A percentile compares a stretch with the other conserved stretches of the same genome.
Evolutionary conservation across 2,329 filamentous ascomycete genomes (phyloP).

Genomic region (Colletotrichum agaves): DNA sequence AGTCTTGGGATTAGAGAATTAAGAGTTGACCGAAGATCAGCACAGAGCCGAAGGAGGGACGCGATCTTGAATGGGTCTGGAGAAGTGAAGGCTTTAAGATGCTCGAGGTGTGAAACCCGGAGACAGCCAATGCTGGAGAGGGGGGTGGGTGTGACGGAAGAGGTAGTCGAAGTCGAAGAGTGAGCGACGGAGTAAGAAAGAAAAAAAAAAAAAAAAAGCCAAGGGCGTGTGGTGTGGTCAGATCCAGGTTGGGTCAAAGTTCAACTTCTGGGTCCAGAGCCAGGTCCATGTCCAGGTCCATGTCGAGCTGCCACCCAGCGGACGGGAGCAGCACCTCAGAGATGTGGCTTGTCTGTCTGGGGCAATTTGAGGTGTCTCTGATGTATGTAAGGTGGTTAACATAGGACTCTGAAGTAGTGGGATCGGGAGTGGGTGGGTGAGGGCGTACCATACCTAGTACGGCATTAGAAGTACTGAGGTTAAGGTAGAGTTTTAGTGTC

Average conservation of each 20-base stretch:
- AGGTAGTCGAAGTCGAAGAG: not conserved
- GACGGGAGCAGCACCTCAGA: conserved; percentile 27
- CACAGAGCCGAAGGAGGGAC: conserved; percentile 25
- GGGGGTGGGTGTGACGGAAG: conserved; percentile 1
- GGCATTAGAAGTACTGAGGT: not conserved
- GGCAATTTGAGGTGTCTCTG: conserved; percentile 8
- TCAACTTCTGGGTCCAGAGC: conserved; percentile 17
- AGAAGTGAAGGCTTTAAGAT: conserved; percentile 33
- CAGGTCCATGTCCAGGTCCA: conserved; percentile 34
- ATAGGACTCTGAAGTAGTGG: conserved; percentile 7
- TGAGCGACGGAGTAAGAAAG: not conserved
- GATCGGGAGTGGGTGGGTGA: conserved; percentile 17
- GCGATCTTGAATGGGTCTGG: conserved; percentile 20
- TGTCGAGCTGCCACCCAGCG: conserved; percentile 30
- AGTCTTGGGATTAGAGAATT: conserved; percentile 16
- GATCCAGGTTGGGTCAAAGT: conserved; percentile 33
- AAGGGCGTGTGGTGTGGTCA: conserved; percentile 15
- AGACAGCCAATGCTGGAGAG: conserved; percentile 6
- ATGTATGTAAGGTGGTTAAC: conserved; percentile 15
- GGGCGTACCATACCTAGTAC: not conserved
- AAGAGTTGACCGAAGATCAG: conserved; percentile 32
- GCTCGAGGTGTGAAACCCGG: conserved; percentile 18
- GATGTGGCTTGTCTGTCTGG: conserved; percentile 24
- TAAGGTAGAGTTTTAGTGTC: conserved; percentile 7
- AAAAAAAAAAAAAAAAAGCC: not conserved